phyloP scores from a whole-genome alignment of 768 basidiomycete genomes.

The Trichaptum fuscoviolaceum region DNA sequence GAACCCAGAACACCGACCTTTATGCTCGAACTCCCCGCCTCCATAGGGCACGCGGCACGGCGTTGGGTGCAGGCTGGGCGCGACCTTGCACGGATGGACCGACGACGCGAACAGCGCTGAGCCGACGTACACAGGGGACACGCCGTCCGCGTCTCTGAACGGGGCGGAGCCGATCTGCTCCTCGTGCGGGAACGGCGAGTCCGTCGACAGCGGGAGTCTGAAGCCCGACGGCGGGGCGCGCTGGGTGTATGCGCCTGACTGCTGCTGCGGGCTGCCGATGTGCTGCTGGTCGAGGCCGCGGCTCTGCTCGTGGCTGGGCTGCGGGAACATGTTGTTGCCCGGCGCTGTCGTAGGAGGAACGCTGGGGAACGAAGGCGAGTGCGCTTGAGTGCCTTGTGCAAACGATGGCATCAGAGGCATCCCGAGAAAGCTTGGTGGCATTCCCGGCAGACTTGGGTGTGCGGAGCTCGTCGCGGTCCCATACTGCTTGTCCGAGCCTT shows the following conservation, averaged over 20 bases:
- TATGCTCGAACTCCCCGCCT: conserved; percentile 53
- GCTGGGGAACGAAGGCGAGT: neutral
- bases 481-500: conserved; percentile 11
- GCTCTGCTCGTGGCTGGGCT: conserved; percentile 4
- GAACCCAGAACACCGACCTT: conserved; percentile 27
- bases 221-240: conserved; percentile 55
- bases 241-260: conserved; percentile 7
- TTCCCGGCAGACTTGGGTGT: conserved; percentile 8
- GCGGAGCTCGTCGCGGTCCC: conserved; percentile 7
- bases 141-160: conserved; percentile 51
- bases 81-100: conserved; percentile 84
- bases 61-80: conserved; percentile 42
- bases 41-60: conserved; percentile 57
- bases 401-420: conserved; percentile 13
- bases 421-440: conserved; percentile 3
- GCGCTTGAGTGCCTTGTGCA: conserved; percentile 9
- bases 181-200: conserved; percentile 38
- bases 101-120: conserved; percentile 60
- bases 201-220: conserved; percentile 50
- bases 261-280: neutral
- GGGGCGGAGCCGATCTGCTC: conserved; percentile 44
- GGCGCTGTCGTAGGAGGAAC: neutral
- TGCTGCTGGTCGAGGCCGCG: neutral
- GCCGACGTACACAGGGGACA: conserved; percentile 62
- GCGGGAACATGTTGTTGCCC: conserved; percentile 5